Evolutionary conservation across 2,329 filamentous ascomycete genomes (phyloP), one percentile per base, ranked within the genome.

Genomic region (Talaromyces sp.): DNA sequence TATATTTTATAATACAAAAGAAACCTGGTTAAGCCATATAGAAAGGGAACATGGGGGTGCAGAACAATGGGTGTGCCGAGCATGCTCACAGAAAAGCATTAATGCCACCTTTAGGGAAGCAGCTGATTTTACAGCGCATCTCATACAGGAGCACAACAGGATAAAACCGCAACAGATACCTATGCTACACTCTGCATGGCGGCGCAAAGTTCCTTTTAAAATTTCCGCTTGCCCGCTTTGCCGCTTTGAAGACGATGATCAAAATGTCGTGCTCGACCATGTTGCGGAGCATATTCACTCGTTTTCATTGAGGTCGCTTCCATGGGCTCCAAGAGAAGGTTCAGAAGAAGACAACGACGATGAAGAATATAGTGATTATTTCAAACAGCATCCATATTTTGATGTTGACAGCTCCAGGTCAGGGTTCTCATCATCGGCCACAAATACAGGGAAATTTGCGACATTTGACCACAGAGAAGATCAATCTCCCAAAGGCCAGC

Each of bases 201-300:
- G 27, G 14, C 56, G 19, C 29, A 58, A 51, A 38, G 19, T 32
- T 7, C 29, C 46, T 10, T 10, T 58, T 11, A 24, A 6, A 8
- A 19, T 58, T 6, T 35, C 19, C 46, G 17, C 21, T 41, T 58
- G 56, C 17, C 56, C 56, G 10, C 21, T 58, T 21, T 58, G 56
- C 31, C 11, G 13, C 11, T 58, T 52, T 43, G 14, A 32, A 17
- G 31, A 26, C 50, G 31, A 52, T 17, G 19, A 58, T 29, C 7
- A 26, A n/a, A 38, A 52, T 9, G 11, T 3, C 19, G 1, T 52
- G 4, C 29, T 58, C 19, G 26, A 43, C 29, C 58, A 59, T 17
- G 46, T 31, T n/a, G 58, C 58, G 13, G 32, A 55, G 17, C 58
- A 59, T 31, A 24, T 59, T 38, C 51, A 59, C 29, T 54, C 35